phyloP scores from a whole-genome alignment of 2,329 filamentous ascomycete genomes.

The Beauveria sp. region DNA sequence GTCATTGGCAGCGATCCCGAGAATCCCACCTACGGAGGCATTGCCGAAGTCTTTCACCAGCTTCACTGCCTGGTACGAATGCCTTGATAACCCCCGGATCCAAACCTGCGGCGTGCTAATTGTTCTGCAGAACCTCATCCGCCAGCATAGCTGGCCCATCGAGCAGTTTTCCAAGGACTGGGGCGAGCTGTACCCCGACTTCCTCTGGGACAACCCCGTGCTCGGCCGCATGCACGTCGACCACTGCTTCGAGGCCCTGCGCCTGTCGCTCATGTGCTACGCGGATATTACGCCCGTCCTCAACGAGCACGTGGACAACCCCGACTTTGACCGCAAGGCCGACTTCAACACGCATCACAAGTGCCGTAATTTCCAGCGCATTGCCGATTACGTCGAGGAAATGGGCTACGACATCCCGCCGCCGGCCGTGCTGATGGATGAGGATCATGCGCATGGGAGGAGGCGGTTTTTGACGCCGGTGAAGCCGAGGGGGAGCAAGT shows the following conservation, averaged over 20 bases:
- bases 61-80: constrained; percentile 13
- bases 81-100: no score
- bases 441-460: neutral
- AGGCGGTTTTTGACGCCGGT: constrained; percentile 3
- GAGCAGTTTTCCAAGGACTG: constrained; percentile 9
- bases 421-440: neutral
- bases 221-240: constrained; percentile 18
- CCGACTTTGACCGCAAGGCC: constrained; percentile 8
- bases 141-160: constrained; percentile 10
- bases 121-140: constrained; percentile 10
- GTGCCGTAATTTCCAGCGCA: constrained; percentile 11
- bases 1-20: constrained; percentile 6
- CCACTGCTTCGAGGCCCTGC: constrained; percentile 25
- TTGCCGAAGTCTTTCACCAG: constrained; percentile 14
- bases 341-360: constrained; percentile 13
- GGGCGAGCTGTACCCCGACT: constrained; percentile 9
- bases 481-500: neutral
- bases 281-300: constrained; percentile 13
- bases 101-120: no score
- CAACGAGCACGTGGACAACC: constrained; percentile 2
- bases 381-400: constrained; percentile 9
- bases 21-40: constrained; percentile 7
- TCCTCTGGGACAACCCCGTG: constrained; percentile 5
- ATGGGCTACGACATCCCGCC: constrained; percentile 9
- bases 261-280: constrained; percentile 14